Conservation (phyloP, 257 asterid species). For the Jacaranda copaia region DNA sequence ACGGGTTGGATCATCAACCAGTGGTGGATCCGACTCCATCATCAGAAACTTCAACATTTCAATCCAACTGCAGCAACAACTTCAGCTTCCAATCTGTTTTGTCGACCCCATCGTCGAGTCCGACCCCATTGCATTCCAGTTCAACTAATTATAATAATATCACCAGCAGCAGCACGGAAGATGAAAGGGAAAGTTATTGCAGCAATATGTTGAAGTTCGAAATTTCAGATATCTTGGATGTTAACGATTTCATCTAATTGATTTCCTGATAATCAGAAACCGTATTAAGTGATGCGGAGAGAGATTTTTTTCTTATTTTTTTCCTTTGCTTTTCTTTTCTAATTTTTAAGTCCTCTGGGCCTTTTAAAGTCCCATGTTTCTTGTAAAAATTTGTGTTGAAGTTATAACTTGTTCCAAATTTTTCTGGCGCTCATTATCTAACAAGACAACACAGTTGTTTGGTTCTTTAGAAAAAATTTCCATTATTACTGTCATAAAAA, state of each 20-base stretch:
- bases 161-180: conserved; percentile 56
- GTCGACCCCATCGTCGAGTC: conserved; percentile 80
- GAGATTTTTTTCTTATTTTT: background rate
- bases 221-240: conserved; percentile 60
- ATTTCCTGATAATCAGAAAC: conserved; percentile 14
- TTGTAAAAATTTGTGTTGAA: conserved; percentile 37
- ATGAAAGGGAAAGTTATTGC: conserved; percentile 70
- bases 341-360: conserved; percentile 19
- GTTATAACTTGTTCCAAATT: conserved; percentile 28
- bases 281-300: conserved; percentile 20
- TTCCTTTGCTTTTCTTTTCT: background rate
- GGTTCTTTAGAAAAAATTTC: conserved; percentile 18
- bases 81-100: conserved; percentile 67
- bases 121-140: conserved; percentile 56
- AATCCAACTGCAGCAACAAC: conserved; percentile 53
- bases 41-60: conserved; percentile 60
- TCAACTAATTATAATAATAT: conserved; percentile 44
- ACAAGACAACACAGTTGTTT: conserved; percentile 10
- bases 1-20: conserved; percentile 52
- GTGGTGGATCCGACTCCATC: conserved; percentile 46
- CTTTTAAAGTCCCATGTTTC: conserved; percentile 34
- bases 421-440: conserved; percentile 12
- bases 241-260: conserved; percentile 63
- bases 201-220: conserved; percentile 70
- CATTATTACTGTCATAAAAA: conserved; percentile 32